Evolutionary conservation across 495 filamentous ascomycete genomes (phyloP).

Genomic region (Sphaerosporella brunnea): DNA sequence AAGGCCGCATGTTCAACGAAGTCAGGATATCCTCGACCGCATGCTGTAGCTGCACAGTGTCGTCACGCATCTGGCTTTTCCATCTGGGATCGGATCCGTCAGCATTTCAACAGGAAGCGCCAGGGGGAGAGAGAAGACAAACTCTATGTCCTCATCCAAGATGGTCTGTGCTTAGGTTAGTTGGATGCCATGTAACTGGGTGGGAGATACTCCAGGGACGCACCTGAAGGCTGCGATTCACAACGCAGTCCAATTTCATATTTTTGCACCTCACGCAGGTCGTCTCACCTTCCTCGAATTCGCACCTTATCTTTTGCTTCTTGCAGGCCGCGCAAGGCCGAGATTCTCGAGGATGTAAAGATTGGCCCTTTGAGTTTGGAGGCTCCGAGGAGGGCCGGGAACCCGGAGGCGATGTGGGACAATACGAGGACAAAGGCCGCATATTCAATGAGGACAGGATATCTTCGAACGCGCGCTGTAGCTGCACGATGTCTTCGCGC

Average conservation of each 20-base stretch:
- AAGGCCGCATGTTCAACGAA: slow-evolving; percentile 16
- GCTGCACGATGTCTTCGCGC: slow-evolving; percentile 23
- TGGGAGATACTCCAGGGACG: no score
- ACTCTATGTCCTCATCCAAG: slow-evolving; percentile 27
- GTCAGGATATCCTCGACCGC: slow-evolving; percentile 21
- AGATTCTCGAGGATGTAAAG: no score
- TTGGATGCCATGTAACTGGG: no score
- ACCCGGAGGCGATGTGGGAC: slow-evolving; percentile 10
- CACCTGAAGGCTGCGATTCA: slow-evolving; percentile 26
- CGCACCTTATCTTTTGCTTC: slow-evolving; percentile 29
- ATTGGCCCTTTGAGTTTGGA: slow-evolving; percentile 1
- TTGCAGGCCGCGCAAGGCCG: slow-evolving; percentile 29
- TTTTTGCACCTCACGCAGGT: slow-evolving; percentile 27
- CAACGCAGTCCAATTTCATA: slow-evolving; percentile 27
- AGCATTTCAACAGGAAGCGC: no score
- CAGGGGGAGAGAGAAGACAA: neutral
- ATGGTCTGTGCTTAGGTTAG: no score
- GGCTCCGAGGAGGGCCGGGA: slow-evolving; percentile 16
- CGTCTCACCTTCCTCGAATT: slow-evolving; percentile 19
- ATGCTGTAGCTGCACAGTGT: slow-evolving; percentile 21
- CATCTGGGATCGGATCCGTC: no score
- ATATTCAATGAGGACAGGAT: slow-evolving; percentile 17
- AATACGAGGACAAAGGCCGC: slow-evolving; percentile 18
- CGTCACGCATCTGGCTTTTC: slow-evolving; percentile 25
- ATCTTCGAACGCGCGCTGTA: slow-evolving; percentile 22